phyloP scores from a whole-genome alignment of 164 flowering plant genomes.

The Vitis riparia region DNA sequence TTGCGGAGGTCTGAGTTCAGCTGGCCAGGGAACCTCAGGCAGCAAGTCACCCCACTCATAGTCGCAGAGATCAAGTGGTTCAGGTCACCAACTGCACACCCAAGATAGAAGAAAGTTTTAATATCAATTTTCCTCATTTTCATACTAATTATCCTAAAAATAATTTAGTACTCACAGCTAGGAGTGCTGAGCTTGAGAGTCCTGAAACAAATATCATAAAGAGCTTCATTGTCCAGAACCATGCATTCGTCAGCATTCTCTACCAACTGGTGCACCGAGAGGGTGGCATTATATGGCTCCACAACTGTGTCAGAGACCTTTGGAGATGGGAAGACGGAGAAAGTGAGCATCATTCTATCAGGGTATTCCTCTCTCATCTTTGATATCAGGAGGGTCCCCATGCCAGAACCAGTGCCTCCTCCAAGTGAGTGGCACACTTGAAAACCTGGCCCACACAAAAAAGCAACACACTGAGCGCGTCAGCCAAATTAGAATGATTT shows the following conservation, averaged over 20 bases:
- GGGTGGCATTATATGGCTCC: constrained; percentile 88
- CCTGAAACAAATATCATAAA: constrained; percentile 81
- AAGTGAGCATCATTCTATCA: constrained; percentile 71
- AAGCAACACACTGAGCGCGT: background rate
- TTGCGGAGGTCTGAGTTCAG: constrained; percentile 80
- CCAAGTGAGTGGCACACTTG: constrained; percentile 88
- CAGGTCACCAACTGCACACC: constrained; percentile 76
- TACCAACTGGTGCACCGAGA: constrained; percentile 80
- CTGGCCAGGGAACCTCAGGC: constrained; percentile 85
- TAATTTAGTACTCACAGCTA: constrained; percentile 53
- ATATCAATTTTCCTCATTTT: background rate
- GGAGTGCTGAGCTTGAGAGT: constrained; percentile 83
- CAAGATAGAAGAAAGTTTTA: background rate
- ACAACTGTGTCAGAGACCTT: constrained; percentile 92
- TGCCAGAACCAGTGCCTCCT: constrained; percentile 88
- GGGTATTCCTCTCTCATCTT: constrained; percentile 78
- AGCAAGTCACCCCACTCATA: constrained; percentile 89
- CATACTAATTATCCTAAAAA: background rate
- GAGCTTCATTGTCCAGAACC: constrained; percentile 87
- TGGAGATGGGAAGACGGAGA: constrained; percentile 80
- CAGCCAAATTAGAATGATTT: background rate
- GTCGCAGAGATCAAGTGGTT: constrained; percentile 87
- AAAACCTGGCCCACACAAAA: constrained; percentile 48
- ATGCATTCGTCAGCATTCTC: constrained; percentile 90
- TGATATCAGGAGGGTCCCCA: constrained; percentile 84